These are phyloP conservation scores for Claviceps sorghi DNA, from an alignment of 2,329 filamentous ascomycete species.

Conservation along the genomic window DNA sequence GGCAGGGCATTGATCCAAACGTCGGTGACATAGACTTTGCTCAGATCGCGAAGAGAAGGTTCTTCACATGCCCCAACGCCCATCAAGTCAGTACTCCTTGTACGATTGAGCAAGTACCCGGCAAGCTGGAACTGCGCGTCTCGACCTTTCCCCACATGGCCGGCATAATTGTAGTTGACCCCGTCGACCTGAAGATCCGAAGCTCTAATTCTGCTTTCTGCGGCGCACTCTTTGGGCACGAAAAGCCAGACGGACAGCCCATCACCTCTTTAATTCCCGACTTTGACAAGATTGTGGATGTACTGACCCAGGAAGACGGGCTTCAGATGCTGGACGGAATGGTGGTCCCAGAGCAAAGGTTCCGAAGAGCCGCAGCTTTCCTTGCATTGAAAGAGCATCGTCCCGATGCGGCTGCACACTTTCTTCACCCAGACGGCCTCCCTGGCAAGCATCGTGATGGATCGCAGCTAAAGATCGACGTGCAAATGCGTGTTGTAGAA, in stretches of 20 bases:
- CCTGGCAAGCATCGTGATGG: conserved; percentile 81
- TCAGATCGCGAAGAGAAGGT: conserved; percentile 54
- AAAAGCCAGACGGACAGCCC: conserved; percentile 63
- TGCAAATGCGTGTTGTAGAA: conserved; percentile 92
- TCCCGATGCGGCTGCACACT: conserved; percentile 61
- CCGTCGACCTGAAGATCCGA: conserved; percentile 61
- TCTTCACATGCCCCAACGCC: conserved; percentile 72
- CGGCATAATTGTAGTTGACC: conserved; percentile 85
- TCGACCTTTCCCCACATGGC: conserved; percentile 96
- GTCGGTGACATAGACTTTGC: conserved; percentile 66
- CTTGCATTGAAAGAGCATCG: conserved; percentile 72
- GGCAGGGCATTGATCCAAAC: conserved; percentile 54
- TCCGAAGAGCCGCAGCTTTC: conserved; percentile 74
- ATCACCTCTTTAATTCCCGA: conserved; percentile 72
- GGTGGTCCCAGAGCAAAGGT: conserved; percentile 90
- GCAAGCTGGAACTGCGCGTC: conserved; percentile 59
- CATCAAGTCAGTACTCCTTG: conserved; percentile 72
- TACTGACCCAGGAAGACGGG: conserved; percentile 76
- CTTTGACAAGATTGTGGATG: conserved; percentile 69
- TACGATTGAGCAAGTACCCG: conserved; percentile 59
- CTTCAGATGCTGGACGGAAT: conserved; percentile 80
- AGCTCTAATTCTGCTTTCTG: conserved; percentile 95
- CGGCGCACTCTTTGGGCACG: conserved; percentile 78
- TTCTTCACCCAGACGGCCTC: conserved; percentile 71
- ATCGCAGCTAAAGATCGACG: conserved; percentile 80